phyloP scores from a whole-genome alignment of 441 rosid species.

The Brassica hybrid region DNA sequence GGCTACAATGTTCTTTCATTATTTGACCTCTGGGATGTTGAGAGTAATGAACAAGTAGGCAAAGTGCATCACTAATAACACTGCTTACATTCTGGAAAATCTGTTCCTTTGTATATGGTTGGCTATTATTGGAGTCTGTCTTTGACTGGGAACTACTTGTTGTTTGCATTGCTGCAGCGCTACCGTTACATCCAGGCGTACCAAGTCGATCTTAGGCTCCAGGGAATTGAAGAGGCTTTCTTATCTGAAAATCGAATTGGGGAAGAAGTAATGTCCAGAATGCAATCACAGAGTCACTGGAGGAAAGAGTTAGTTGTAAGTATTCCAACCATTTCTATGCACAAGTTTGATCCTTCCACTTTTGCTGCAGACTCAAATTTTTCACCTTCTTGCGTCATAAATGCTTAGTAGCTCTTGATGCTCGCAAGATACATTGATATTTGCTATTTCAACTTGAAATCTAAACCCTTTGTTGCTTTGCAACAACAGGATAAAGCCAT shows the following conservation, averaged over 20 bases:
- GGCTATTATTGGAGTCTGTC: slow-evolving; percentile 16
- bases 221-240: slow-evolving; percentile 66
- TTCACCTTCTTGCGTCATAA: too few relatives aligned
- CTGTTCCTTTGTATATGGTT: slow-evolving; percentile 6
- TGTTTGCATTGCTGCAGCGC: slow-evolving; percentile 59
- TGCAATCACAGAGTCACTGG: slow-evolving; percentile 69
- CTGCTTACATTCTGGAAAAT: slow-evolving; percentile 2
- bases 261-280: slow-evolving; percentile 60
- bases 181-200: slow-evolving; percentile 86
- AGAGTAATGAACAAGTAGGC: slow-evolving; percentile 7
- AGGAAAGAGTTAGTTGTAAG: slow-evolving; percentile 83
- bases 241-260: slow-evolving; percentile 45
- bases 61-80: not conserved
- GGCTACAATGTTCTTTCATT: slow-evolving; percentile 1
- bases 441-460: not conserved
- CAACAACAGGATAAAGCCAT: slow-evolving; percentile 69
- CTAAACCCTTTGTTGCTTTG: slow-evolving; percentile 21
- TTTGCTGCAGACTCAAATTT: too few relatives aligned
- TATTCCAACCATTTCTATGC: slow-evolving; percentile 28
- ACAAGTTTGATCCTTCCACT: too few relatives aligned
- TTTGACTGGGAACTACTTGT: slow-evolving; percentile 34
- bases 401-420: too few relatives aligned
- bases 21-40: not conserved
- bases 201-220: slow-evolving; percentile 72
- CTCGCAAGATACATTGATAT: not conserved